phyloP scores from a whole-genome alignment of 2,329 filamentous ascomycete species.

The Chalaropsis ovoidea region DNA sequence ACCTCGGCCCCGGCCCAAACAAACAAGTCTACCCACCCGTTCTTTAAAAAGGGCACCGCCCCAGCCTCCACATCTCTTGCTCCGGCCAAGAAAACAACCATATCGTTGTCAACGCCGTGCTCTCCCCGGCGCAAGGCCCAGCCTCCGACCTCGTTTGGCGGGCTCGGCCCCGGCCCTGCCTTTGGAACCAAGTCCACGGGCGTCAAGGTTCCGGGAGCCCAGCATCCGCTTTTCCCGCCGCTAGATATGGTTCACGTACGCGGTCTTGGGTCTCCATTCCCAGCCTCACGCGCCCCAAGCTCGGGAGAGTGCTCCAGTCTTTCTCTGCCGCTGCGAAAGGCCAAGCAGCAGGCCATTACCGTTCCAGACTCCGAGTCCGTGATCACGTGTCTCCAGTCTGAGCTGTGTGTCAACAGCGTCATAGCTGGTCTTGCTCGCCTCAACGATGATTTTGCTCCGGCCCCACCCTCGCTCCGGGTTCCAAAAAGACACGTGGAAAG shows the following conservation, averaged over 20 bases:
- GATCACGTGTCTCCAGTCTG: constrained; percentile 30
- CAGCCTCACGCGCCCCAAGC: constrained; percentile 1
- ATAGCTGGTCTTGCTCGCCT: constrained; percentile 30
- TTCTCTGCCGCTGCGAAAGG: constrained; percentile 33
- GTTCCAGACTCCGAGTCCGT: constrained; percentile 38
- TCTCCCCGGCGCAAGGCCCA: constrained; percentile 36
- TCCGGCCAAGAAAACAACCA: constrained; percentile 30
- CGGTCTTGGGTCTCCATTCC: constrained; percentile 32
- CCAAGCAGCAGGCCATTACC: constrained; percentile 40
- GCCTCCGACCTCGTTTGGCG: constrained; percentile 31
- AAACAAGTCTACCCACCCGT: constrained; percentile 36
- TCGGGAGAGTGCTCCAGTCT: background rate
- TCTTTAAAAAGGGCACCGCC: constrained; percentile 33
- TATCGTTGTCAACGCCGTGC: constrained; percentile 46
- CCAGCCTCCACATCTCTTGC: background rate
- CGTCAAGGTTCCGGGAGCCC: constrained; percentile 54
- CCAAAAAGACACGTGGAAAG: constrained; percentile 50
- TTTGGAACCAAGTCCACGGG: constrained; percentile 39
- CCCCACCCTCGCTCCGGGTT: constrained; percentile 43
- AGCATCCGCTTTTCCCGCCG: constrained; percentile 62
- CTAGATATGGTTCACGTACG: constrained; percentile 55
- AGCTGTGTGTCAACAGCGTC: constrained; percentile 30
- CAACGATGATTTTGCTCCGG: constrained; percentile 36
- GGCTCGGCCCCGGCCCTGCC: constrained; percentile 25
- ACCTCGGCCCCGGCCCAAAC: constrained; percentile 24